Evolutionary conservation across 2,329 filamentous ascomycete species (phyloP).

Genomic region (Aspergillus udagawae): DNA sequence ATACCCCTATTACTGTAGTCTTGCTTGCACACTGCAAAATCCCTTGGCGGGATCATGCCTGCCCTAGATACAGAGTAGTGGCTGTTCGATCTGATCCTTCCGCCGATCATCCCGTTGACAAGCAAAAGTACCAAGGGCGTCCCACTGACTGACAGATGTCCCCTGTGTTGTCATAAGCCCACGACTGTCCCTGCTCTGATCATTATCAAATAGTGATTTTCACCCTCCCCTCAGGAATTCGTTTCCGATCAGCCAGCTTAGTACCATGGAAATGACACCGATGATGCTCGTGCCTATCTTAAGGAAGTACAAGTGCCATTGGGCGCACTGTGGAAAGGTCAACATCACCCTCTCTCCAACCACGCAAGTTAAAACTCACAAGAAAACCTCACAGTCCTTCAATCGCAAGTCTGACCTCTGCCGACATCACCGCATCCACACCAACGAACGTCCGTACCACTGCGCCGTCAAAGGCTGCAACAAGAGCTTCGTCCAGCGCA

Average conservation of each 20-base stretch:
- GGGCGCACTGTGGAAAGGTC: not conserved
- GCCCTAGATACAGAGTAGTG: not conserved
- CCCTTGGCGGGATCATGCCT: not conserved
- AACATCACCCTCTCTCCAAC: not conserved
- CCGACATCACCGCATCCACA: conserved; percentile 46
- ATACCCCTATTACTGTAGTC: not conserved
- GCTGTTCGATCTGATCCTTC: not conserved
- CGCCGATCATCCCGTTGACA: not conserved
- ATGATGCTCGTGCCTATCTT: not conserved
- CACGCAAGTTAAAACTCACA: not conserved
- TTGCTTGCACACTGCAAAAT: not conserved
- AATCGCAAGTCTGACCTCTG: conserved; percentile 48
- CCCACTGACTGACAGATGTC: not conserved
- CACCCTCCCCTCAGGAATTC: not conserved
- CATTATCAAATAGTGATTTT: not conserved
- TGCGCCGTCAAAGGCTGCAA: conserved; percentile 43
- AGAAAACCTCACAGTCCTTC: conserved; percentile 35
- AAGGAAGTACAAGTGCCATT: not conserved
- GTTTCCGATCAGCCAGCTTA: not conserved
- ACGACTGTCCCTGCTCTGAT: not conserved
- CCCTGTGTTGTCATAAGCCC: not conserved
- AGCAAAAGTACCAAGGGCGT: not conserved
- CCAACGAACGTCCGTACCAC: conserved; percentile 45
- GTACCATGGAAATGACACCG: not conserved
- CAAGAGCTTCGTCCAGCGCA: conserved; percentile 48